phyloP scores from a whole-genome alignment of 768 basidiomycete species.

The Pleurotus citrinopileatus region DNA sequence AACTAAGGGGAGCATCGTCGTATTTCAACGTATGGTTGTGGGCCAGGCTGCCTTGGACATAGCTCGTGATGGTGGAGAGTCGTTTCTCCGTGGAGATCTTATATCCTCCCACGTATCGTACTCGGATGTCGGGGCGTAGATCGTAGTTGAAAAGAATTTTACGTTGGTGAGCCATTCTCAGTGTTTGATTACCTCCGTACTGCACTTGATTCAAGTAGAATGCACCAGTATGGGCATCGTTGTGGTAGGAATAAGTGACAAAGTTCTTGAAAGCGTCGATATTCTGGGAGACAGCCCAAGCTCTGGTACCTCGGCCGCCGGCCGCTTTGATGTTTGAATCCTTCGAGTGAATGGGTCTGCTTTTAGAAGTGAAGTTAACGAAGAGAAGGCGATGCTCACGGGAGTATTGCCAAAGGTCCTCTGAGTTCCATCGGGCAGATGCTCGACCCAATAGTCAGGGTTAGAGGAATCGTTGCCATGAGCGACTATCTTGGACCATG shows the following conservation, averaged over 20 bases:
- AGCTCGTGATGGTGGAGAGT: background rate
- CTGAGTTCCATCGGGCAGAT: constrained; percentile 3
- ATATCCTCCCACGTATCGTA: constrained; percentile 1
- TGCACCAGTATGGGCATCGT: background rate
- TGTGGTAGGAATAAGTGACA: background rate
- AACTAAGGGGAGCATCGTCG: constrained; percentile 1
- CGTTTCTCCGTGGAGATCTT: constrained; percentile 4
- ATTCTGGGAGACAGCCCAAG: constrained; percentile 5
- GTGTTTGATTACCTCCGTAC: background rate
- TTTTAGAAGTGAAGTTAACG: background rate
- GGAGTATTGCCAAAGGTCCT: constrained; percentile 6
- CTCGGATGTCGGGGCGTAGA: background rate
- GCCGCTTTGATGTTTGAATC: constrained; percentile 7
- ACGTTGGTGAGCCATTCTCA: constrained; percentile 6
- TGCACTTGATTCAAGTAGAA: constrained; percentile 3
- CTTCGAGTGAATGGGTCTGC: background rate
- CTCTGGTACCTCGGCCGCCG: background rate
- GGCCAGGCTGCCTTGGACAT: background rate
- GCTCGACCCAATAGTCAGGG: constrained; percentile 5
- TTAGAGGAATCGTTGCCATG: background rate
- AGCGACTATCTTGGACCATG: constrained; percentile 6
- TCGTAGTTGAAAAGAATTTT: background rate
- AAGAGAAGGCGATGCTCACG: background rate
- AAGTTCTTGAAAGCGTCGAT: constrained; percentile 4
- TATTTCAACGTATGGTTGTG: constrained; percentile 2